Percentiles rank a stretch among this genome's conserved stretches.
These are phyloP conservation scores for Vanrija humicola DNA, from an alignment of 1,284 basidiomycete species.

Conservation along the genomic window DNA sequence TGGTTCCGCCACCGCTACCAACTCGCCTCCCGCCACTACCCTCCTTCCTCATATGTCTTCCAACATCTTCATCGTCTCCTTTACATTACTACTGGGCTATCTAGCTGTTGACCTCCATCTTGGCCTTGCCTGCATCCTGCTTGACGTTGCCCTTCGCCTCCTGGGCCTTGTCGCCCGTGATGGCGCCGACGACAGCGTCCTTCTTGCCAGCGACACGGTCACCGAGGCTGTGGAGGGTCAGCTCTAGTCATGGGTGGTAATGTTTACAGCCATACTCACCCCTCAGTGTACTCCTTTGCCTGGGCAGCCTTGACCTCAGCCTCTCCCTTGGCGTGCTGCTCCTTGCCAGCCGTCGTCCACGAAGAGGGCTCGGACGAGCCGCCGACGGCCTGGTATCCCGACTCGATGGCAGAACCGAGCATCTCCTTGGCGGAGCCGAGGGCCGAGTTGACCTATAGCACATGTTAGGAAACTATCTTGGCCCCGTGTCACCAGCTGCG, in stretches of 20 bases:
- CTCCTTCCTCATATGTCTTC: too few species aligned
- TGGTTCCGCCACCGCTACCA: too few species aligned
- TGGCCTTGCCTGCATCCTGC: slow-evolving; percentile 60
- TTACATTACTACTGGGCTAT: too few species aligned
- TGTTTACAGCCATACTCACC: slow-evolving; percentile 34
- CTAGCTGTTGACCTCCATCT: slow-evolving; percentile 42
- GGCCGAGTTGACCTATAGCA: slow-evolving; percentile 41
- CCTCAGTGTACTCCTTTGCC: slow-evolving; percentile 54
- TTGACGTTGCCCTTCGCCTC: slow-evolving; percentile 55
- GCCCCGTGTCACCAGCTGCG: not conserved
- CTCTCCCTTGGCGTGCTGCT: slow-evolving; percentile 62
- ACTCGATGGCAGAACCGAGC: slow-evolving; percentile 59
- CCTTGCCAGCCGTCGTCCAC: slow-evolving; percentile 41
- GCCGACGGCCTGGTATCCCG: slow-evolving; percentile 48
- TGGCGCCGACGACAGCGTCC: slow-evolving; percentile 60
- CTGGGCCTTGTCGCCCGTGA: slow-evolving; percentile 63
- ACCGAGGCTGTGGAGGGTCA: slow-evolving; percentile 27
- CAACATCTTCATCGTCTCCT: not conserved
- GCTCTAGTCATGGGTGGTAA: not conserved
- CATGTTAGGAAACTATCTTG: not conserved
- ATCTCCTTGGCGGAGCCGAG: slow-evolving; percentile 44
- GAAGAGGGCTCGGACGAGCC: slow-evolving; percentile 34
- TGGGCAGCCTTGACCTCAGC: slow-evolving; percentile 48
- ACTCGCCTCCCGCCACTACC: too few species aligned
- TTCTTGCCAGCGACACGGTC: slow-evolving; percentile 65